Percentiles rank a stretch among this genome's conserved stretches.
These are phyloP conservation scores for Pythium apleroticum DNA, from an alignment of 352 stramenopile species.

Conservation along the genomic window DNA sequence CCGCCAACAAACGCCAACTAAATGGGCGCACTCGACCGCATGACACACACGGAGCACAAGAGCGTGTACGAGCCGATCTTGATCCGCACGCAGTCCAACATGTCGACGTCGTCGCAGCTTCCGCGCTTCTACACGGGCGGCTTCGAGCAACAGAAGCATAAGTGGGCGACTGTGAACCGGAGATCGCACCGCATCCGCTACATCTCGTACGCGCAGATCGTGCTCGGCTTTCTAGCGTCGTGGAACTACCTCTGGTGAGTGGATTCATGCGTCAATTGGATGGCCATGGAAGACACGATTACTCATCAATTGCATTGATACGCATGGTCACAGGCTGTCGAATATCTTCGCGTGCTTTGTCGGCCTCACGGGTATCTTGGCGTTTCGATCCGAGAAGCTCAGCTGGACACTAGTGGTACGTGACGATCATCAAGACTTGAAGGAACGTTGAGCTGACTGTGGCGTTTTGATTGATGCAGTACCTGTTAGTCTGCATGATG, in stretches of 20 bases:
- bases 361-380: slow-evolving; percentile 60
- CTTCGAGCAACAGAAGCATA: slow-evolving; percentile 79
- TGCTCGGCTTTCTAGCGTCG: slow-evolving; percentile 52
- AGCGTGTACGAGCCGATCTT: slow-evolving; percentile 28
- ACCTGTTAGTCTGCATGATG: slow-evolving; percentile 68
- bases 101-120: slow-evolving; percentile 26
- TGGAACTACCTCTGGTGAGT: slow-evolving; percentile 75
- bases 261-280: neutral
- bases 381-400: slow-evolving; percentile 73
- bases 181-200: slow-evolving; percentile 67
- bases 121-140: slow-evolving; percentile 53
- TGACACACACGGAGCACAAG: slow-evolving; percentile 16
- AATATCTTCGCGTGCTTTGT: slow-evolving; percentile 78
- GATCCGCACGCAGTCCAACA: slow-evolving; percentile 16
- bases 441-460: neutral
- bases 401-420: slow-evolving; percentile 78
- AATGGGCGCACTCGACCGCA: slow-evolving; percentile 19
- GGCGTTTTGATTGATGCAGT: slow-evolving; percentile 32
- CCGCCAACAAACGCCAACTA: slow-evolving; percentile 6
- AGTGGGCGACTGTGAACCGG: slow-evolving; percentile 59
- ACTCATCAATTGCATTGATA: slow-evolving; percentile 1
- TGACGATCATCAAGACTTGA: slow-evolving; percentile 8
- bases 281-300: neutral
- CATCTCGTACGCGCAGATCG: slow-evolving; percentile 59
- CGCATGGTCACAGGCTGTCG: slow-evolving; percentile 35